Evolutionary conservation across 805 yeast species (phyloP), one percentile per base, ranked within the genome.

Genomic region (Candida palmyrensis): DNA sequence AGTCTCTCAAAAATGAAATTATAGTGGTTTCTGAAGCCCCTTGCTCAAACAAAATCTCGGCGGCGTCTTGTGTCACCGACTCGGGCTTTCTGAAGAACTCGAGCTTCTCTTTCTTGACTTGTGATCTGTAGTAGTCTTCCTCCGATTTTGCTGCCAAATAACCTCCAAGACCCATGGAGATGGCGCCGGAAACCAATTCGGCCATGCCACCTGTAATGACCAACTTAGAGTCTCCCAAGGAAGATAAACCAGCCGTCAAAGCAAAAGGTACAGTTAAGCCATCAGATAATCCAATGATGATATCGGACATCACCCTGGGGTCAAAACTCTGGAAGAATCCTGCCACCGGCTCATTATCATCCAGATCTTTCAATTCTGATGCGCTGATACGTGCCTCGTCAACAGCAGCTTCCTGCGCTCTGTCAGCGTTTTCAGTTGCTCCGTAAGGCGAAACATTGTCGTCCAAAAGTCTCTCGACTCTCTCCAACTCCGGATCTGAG

Each of bases 191-290:
- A 3, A 90, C 94, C 45, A 90, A 75, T 66, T 90, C 98, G 7
- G 97, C 97, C 73, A 90, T 76, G 16, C 97, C 98, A 70, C 97
- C 98, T 18, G 97, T 88, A 40, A 90, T 88, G 32, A 90, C 98
- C 42, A 90, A 73, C 55, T 76, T 82, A 12, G 96, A 68, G 56
- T 86, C 84, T 33, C 98, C 98, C 33, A 90, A 71, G 1, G 94
- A 81, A 1, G 95, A 82, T 36, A 90, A 71, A 30, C 97, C 98
- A 0, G 98, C 97, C 1, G 97, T 92, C 46, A 92, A 72, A 2
- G 98, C 98, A 69, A 90, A 90, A n/a, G 98, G 98, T 25, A 90
- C 98, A 0, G 97, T 90, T 44, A 90, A 72, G 4, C 98, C 98
- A 56, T 90, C 98, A 22, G 92, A 80, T 32, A 90, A 73, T 4